Conservation (phyloP, 371 early-diverging fungal genomes). For the Zychaea mexicana region DNA sequence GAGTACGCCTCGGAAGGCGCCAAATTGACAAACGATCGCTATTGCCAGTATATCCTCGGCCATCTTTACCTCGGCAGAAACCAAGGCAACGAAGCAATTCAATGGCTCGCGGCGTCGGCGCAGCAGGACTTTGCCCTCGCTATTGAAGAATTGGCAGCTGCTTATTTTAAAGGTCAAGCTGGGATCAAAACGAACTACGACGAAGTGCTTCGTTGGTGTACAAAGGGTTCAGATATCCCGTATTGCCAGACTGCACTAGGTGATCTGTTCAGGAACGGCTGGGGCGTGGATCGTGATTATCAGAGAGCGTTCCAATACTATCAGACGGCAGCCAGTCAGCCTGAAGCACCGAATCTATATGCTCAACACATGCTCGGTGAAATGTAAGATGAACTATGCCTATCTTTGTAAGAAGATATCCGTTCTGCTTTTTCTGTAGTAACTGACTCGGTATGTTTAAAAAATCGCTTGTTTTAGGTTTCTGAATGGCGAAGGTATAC, state of each 20-base stretch:
- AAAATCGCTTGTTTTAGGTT: conserved; percentile 25
- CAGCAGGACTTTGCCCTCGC: conserved; percentile 45
- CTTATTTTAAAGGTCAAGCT: conserved; percentile 28
- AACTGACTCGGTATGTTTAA: too few species aligned
- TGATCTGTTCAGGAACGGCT: conserved; percentile 45
- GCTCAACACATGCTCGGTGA: conserved; percentile 53
- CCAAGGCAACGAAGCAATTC: conserved; percentile 26
- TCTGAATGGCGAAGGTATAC: conserved; percentile 49
- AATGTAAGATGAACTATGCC: conserved; percentile 41
- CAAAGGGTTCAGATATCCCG: conserved; percentile 24
- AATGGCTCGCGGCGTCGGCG: conserved; percentile 37
- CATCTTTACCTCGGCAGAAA: conserved; percentile 34
- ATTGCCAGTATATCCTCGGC: conserved; percentile 49
- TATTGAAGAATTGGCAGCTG: conserved; percentile 38
- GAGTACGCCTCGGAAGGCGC: conserved; percentile 41
- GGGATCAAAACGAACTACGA: conserved; percentile 17
- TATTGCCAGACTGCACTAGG: conserved; percentile 48
- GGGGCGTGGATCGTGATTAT: conserved; percentile 38
- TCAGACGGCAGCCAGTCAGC: conserved; percentile 44
- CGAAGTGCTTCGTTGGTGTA: conserved; percentile 33
- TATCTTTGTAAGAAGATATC: neutral
- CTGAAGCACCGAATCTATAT: conserved; percentile 41
- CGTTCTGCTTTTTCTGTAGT: too few species aligned
- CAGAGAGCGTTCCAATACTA: conserved; percentile 45
- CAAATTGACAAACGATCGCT: conserved; percentile 31